A percentile compares a stretch with the other conserved stretches of the same genome.
Conservation (phyloP, 169 alveolate species). For the Plasmodium sp. region DNA sequence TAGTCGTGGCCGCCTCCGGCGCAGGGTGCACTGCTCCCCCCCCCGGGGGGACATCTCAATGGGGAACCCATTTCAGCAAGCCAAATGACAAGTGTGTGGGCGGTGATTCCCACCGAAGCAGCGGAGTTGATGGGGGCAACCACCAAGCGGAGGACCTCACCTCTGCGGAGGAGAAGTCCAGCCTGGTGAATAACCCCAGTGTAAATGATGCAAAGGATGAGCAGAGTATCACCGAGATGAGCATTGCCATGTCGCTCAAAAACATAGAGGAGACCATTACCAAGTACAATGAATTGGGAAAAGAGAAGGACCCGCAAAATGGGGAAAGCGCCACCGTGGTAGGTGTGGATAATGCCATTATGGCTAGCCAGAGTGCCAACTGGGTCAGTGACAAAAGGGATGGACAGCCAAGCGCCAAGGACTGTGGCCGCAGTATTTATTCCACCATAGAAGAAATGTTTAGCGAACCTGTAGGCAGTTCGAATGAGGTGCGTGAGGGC, state of each 20-base stretch:
- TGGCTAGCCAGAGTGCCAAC: neutral
- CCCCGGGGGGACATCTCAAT: neutral
- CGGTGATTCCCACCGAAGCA: neutral
- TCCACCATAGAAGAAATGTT: neutral
- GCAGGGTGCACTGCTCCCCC: neutral
- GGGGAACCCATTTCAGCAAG: neutral
- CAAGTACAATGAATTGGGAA: neutral
- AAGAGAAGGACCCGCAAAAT: neutral
- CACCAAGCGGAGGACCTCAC: neutral
- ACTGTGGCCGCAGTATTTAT: neutral
- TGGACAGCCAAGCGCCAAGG: neutral
- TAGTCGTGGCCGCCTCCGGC: neutral
- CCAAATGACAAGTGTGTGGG: neutral
- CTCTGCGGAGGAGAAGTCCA: neutral
- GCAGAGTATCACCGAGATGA: neutral
- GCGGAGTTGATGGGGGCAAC: neutral
- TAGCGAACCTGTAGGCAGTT: neutral
- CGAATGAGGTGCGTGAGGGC: neutral
- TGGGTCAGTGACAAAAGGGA: neutral
- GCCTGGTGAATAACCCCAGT: neutral
- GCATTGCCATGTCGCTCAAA: neutral
- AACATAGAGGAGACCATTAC: constrained; percentile 8
- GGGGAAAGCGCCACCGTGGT: neutral
- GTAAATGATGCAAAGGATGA: constrained; percentile 12
- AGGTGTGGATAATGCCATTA: neutral